Percentiles rank a stretch among this genome's conserved stretches.
phyloP scores from a whole-genome alignment of 2,329 filamentous ascomycete genomes.

The Ceratocystis harringtonii region DNA sequence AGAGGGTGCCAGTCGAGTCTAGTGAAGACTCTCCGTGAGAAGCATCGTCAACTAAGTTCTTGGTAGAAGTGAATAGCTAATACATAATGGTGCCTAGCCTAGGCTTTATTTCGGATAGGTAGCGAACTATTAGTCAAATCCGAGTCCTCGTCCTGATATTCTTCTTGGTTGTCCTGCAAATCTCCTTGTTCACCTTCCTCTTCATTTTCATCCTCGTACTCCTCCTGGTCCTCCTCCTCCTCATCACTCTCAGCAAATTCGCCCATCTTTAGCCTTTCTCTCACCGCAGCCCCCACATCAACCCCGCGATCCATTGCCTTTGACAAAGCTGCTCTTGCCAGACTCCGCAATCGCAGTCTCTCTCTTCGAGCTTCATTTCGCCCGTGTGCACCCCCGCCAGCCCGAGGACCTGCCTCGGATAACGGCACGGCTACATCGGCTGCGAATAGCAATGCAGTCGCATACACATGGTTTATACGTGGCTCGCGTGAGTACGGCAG shows the following conservation, averaged over 20 bases:
- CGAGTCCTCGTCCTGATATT: background rate
- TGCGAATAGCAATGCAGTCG: constrained; percentile 60
- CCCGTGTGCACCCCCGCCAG: constrained; percentile 19
- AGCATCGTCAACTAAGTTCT: background rate
- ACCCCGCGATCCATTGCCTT: constrained; percentile 25
- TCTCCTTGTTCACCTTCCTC: background rate
- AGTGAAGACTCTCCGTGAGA: background rate
- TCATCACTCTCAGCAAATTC: constrained; percentile 4
- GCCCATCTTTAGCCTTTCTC: constrained; percentile 21
- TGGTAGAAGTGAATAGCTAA: background rate
- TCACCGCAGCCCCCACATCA: constrained; percentile 24
- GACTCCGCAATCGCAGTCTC: constrained; percentile 23
- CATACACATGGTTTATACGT: constrained; percentile 54
- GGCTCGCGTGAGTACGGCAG: constrained; percentile 54
- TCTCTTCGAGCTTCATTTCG: constrained; percentile 17
- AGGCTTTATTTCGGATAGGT: constrained; percentile 1
- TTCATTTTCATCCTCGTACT: background rate
- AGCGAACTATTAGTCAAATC: background rate
- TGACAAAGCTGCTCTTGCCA: constrained; percentile 27
- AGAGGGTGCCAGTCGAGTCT: background rate
- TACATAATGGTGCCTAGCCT: background rate
- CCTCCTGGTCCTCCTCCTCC: background rate
- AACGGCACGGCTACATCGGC: constrained; percentile 47
- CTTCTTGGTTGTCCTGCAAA: background rate
- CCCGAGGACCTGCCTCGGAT: constrained; percentile 19